These are phyloP conservation scores for Lepidium didymum DNA, from an alignment of 345 rosid species.

Conservation along the genomic window DNA sequence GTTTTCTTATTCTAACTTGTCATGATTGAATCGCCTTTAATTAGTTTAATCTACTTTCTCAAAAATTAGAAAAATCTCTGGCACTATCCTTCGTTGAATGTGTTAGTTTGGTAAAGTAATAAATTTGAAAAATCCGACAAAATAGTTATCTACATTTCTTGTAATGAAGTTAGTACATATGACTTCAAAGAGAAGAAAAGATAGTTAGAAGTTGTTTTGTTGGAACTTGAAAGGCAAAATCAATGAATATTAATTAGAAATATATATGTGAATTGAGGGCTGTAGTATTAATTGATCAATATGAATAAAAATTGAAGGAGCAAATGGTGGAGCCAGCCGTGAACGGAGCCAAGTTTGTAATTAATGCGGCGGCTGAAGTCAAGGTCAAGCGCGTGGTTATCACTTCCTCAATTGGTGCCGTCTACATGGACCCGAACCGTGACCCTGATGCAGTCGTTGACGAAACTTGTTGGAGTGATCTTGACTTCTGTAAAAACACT, in stretches of 20 bases:
- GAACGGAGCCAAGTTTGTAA: slow-evolving; percentile 74
- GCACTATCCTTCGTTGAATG: neutral
- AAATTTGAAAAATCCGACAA: neutral
- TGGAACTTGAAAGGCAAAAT: neutral
- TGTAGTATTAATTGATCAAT: neutral
- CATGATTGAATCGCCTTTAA: neutral
- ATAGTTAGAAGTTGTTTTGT: neutral
- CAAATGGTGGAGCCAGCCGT: slow-evolving; percentile 99
- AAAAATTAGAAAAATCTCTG: neutral
- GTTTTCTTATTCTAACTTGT: neutral
- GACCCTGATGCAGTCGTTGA: slow-evolving; percentile 72
- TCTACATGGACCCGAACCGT: slow-evolving; percentile 87
- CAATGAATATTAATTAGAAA: neutral
- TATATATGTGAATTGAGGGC: neutral
- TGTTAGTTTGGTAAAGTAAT: neutral
- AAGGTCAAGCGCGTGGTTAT: slow-evolving; percentile 80
- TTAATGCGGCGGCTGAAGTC: slow-evolving; percentile 71
- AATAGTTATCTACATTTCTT: neutral
- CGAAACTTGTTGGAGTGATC: slow-evolving; percentile 96
- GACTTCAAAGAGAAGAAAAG: neutral
- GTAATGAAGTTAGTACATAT: neutral
- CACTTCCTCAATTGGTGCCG: slow-evolving; percentile 93
- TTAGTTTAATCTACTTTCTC: neutral
- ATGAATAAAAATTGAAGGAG: slow-evolving; percentile 36
- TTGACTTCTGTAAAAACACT: slow-evolving; percentile 89